A percentile compares a stretch with the other conserved stretches of the same genome.
These are phyloP conservation scores for Tetrapisispora iriomotensis DNA, from an alignment of 805 yeast species.

Conservation along the genomic window DNA sequence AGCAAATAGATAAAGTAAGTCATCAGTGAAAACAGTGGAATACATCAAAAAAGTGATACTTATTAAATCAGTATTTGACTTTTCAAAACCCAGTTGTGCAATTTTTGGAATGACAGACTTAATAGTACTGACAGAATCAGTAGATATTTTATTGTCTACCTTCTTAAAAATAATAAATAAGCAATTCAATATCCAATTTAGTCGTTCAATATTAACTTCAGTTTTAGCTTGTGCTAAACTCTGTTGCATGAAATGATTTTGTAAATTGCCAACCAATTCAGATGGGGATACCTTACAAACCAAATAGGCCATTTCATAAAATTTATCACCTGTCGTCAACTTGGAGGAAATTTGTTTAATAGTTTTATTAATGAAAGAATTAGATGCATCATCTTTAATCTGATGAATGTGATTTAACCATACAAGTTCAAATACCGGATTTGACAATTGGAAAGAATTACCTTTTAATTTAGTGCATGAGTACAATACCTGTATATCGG, in stretches of 20 bases:
- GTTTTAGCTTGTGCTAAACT: background rate
- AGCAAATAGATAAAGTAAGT: conserved; percentile 25
- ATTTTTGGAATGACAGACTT: conserved; percentile 5
- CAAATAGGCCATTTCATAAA: conserved; percentile 10
- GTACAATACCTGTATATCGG: conserved; percentile 25
- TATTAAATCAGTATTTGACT: conserved; percentile 10
- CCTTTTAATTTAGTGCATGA: conserved; percentile 7
- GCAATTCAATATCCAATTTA: conserved; percentile 28
- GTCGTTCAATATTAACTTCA: background rate
- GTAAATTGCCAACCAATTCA: background rate
- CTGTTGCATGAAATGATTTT: conserved; percentile 3
- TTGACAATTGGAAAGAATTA: conserved; percentile 6
- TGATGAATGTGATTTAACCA: conserved; percentile 37
- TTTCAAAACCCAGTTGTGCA: background rate
- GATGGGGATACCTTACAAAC: conserved; percentile 6
- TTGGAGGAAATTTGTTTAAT: background rate
- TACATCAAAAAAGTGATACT: conserved; percentile 25
- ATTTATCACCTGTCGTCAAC: conserved; percentile 5
- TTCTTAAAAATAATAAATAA: conserved; percentile 15
- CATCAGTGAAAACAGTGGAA: conserved; percentile 9
- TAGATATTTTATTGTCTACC: conserved; percentile 6
- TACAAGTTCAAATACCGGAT: conserved; percentile 28
- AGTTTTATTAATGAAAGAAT: conserved; percentile 8
- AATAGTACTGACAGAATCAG: conserved; percentile 6
- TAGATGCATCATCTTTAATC: conserved; percentile 23